These are phyloP conservation scores for Mycosphaerella sp. DNA, from an alignment of 2,329 filamentous ascomycete species.

Conservation along the genomic window DNA sequence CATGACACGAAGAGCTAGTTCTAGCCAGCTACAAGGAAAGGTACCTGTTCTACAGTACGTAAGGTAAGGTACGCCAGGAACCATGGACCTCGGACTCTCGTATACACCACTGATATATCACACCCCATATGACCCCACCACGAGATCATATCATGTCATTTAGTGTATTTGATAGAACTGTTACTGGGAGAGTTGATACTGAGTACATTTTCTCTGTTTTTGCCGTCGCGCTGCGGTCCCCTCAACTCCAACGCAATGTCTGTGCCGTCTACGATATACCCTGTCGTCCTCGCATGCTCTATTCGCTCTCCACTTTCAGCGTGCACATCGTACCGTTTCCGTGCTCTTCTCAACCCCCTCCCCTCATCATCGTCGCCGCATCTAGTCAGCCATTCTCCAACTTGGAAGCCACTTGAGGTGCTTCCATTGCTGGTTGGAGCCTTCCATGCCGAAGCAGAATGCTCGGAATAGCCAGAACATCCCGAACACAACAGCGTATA, in stretches of 20 bases:
- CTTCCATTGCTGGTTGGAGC: conserved; percentile 72
- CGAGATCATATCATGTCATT: background rate
- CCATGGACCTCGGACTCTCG: too few species aligned
- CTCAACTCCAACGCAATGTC: conserved; percentile 15
- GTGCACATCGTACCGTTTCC: conserved; percentile 2
- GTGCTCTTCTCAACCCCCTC: background rate
- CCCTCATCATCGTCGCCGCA: background rate
- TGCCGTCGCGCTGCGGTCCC: conserved; percentile 4
- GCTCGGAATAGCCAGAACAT: conserved; percentile 88
- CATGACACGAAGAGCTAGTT: background rate
- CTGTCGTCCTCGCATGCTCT: background rate
- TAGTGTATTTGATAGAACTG: background rate
- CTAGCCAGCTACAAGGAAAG: too few species aligned
- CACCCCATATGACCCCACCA: too few species aligned
- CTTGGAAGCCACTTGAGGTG: conserved; percentile 90
- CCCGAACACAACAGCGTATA: conserved; percentile 70
- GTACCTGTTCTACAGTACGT: too few species aligned
- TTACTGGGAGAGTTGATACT: conserved; percentile 8
- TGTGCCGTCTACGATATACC: conserved; percentile 2
- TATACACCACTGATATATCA: too few species aligned
- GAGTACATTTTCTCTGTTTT: conserved; percentile 13
- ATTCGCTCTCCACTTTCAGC: conserved; percentile 1
- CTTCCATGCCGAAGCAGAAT: conserved; percentile 94
- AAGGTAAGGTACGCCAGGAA: too few species aligned
- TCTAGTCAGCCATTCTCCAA: conserved; percentile 64